These are phyloP conservation scores for Penicillium longicatenatum DNA, from an alignment of 495 filamentous ascomycete species.

Conservation along the genomic window DNA sequence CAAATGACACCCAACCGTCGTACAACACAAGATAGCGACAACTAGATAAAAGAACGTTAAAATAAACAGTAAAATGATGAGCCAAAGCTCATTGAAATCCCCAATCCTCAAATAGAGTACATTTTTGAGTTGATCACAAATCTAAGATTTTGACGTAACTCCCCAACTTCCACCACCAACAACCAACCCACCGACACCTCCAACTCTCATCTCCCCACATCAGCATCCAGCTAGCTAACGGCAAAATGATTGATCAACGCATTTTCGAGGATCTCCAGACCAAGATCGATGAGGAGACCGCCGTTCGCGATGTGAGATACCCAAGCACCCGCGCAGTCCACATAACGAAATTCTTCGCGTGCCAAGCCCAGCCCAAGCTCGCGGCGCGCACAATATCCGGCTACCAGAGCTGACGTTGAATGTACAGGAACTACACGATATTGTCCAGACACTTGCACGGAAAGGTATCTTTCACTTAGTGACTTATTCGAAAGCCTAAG, in stretches of 20 bases:
- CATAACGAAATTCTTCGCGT: conserved; percentile 21
- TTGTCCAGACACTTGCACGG: conserved; percentile 75
- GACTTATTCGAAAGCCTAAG: not conserved
- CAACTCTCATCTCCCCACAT: conserved; percentile 8
- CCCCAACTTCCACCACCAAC: conserved; percentile 15
- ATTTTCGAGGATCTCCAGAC: conserved; percentile 88
- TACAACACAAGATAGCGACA: not conserved
- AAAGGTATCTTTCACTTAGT: conserved; percentile 50
- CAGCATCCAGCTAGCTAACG: conserved; percentile 2
- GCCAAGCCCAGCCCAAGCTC: conserved; percentile 22
- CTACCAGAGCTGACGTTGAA: conserved; percentile 12
- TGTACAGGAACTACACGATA: conserved; percentile 70
- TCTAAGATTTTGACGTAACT: conserved; percentile 27
- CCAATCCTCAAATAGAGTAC: not conserved
- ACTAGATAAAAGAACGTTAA: too few species aligned
- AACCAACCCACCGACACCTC: conserved; percentile 14
- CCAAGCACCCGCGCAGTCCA: conserved; percentile 12
- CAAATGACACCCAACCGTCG: not conserved
- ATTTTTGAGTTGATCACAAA: not conserved
- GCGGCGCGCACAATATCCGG: conserved; percentile 11
- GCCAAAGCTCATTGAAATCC: not conserved
- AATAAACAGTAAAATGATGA: not conserved
- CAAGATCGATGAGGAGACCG: conserved; percentile 85
- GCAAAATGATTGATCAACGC: conserved; percentile 66
- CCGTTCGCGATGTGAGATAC: conserved; percentile 69